Conservation (phyloP, 1,284 basidiomycete genomes). For the Pseudomicrostroma phylloplanum region DNA sequence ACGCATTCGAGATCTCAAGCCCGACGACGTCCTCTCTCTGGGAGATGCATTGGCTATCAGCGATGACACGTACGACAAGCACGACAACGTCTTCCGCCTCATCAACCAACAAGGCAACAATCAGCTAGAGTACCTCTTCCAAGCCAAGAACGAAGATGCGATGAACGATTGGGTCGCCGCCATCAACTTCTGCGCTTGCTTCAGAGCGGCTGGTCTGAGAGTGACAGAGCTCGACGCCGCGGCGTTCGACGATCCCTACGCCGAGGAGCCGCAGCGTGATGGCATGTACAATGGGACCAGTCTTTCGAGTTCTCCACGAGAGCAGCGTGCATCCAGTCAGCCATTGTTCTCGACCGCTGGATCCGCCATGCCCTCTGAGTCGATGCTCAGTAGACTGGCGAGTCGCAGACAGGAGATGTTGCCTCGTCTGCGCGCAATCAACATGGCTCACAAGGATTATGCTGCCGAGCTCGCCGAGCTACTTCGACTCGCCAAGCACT, state of each 20-base stretch:
- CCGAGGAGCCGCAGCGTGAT: not conserved
- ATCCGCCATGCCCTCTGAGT: not conserved
- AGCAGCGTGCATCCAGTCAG: not conserved
- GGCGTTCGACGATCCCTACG: conserved; percentile 12
- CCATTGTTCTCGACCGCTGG: not conserved
- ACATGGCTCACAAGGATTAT: conserved; percentile 65
- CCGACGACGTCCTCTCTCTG: conserved; percentile 79
- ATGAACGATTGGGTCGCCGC: conserved; percentile 85
- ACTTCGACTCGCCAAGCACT: conserved; percentile 36
- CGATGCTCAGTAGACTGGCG: conserved; percentile 3
- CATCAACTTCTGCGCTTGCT: conserved; percentile 90
- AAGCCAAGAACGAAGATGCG: conserved; percentile 66
- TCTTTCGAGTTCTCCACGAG: not conserved
- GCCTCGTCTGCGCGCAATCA: conserved; percentile 61
- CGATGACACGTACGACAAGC: conserved; percentile 53
- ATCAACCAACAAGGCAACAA: conserved; percentile 56
- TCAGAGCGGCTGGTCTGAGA: conserved; percentile 76
- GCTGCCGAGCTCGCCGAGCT: conserved; percentile 24
- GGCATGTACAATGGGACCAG: conserved; percentile 27
- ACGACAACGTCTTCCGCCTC: conserved; percentile 71
- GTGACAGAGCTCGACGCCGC: conserved; percentile 61
- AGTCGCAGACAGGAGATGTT: conserved; percentile 23
- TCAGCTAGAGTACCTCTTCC: conserved; percentile 74
- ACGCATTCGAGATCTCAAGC: conserved; percentile 63
- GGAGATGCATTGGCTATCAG: conserved; percentile 39